phyloP scores from a whole-genome alignment of 768 basidiomycete species.

The Boletus vinaceobasis region DNA sequence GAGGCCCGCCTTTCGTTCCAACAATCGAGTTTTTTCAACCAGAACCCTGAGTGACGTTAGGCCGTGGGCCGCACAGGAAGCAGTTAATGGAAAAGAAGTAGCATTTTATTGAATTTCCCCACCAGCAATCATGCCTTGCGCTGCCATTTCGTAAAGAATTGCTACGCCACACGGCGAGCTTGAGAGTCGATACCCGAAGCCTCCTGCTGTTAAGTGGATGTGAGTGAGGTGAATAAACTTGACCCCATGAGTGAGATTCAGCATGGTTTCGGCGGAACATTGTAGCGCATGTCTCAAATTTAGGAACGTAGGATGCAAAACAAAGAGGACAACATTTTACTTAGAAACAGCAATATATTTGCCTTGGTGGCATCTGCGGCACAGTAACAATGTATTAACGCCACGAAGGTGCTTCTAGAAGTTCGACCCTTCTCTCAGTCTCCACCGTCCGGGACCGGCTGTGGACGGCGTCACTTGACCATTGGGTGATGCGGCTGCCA shows the following conservation, averaged over 20 bases:
- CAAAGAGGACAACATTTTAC: neutral
- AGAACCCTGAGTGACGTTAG: constrained; percentile 13
- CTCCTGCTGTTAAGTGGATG: too few relatives aligned
- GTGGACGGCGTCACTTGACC: neutral
- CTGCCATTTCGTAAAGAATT: constrained; percentile 10
- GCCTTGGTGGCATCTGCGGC: neutral
- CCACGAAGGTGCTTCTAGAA: constrained; percentile 12
- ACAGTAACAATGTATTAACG: constrained; percentile 5
- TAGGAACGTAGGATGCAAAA: neutral
- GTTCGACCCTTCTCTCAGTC: neutral
- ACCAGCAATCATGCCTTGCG: neutral
- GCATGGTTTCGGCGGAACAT: neutral
- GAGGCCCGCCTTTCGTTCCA: neutral
- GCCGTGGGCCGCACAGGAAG: constrained; percentile 9
- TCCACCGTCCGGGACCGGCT: constrained; percentile 4
- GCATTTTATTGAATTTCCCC: constrained; percentile 1
- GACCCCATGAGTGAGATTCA: too few relatives aligned
- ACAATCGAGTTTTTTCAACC: neutral
- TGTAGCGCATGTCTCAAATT: neutral
- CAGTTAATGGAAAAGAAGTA: constrained; percentile 16
- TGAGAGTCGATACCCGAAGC: neutral
- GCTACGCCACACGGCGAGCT: constrained; percentile 21
- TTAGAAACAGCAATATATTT: neutral
- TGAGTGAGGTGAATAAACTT: neutral
- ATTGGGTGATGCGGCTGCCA: neutral